phyloP scores from a whole-genome alignment of 257 asterid species.

The Solanum pennellii region DNA sequence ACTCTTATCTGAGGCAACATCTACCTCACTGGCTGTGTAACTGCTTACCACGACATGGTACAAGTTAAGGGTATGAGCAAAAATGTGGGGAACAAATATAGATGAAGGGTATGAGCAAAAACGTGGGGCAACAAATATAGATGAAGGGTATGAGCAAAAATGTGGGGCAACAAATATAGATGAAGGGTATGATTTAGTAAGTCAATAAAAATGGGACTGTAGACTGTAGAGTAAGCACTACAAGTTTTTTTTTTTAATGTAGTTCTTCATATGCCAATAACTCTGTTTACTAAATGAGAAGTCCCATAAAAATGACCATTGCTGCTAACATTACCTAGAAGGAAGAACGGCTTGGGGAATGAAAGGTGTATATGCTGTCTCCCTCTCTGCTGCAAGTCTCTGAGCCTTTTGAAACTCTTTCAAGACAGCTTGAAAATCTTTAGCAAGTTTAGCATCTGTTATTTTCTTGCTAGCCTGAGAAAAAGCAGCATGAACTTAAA shows the following conservation, averaged over 20 bases:
- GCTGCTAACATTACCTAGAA: slow-evolving; percentile 33
- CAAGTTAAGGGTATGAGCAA: not conserved
- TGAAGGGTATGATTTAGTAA: not conserved
- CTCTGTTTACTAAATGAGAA: not conserved
- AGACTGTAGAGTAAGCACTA: not conserved
- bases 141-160: not conserved
- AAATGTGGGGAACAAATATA: slow-evolving; percentile 1
- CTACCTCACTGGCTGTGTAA: slow-evolving; percentile 48
- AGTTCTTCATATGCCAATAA: not conserved
- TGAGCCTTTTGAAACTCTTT: slow-evolving; percentile 76
- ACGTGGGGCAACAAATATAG: slow-evolving; percentile 1
- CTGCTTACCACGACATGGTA: slow-evolving; percentile 19
- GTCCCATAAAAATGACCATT: not conserved
- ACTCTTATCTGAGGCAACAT: slow-evolving; percentile 27
- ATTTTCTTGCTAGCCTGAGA: slow-evolving; percentile 82
- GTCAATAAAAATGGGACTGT: not conserved
- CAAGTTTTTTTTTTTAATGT: not conserved
- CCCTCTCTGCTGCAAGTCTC: slow-evolving; percentile 33
- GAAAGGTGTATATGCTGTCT: slow-evolving; percentile 69
- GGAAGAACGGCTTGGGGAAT: slow-evolving; percentile 40
- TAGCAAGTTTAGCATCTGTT: slow-evolving; percentile 91
- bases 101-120: not conserved
- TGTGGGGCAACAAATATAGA: slow-evolving; percentile 1
- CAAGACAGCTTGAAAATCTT: slow-evolving; percentile 81
- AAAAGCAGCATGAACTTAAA: not conserved